Percentiles rank a stretch among this genome's conserved stretches.
These are phyloP conservation scores for Euphorbia celastroides DNA, from an alignment of 441 rosid genomes.

Conservation along the genomic window DNA sequence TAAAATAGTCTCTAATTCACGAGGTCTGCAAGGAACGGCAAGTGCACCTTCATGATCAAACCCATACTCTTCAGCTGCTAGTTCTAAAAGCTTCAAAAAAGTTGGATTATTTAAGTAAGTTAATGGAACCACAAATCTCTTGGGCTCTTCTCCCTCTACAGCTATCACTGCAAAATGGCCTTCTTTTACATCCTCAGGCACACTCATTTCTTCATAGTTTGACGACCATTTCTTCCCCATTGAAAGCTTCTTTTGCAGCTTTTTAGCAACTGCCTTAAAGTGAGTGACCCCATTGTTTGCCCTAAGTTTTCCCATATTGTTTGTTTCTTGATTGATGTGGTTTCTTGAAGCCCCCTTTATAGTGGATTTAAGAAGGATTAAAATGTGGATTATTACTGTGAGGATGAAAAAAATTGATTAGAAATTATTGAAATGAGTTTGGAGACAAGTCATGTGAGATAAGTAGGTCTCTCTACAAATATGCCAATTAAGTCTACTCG, in stretches of 20 bases:
- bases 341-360: not conserved
- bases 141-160: conserved; percentile 34
- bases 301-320: conserved; percentile 34
- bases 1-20: conserved; percentile 46
- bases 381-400: not conserved
- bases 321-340: too few relatives aligned
- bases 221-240: conserved; percentile 24
- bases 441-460: conserved; percentile 53
- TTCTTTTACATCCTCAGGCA: conserved; percentile 65
- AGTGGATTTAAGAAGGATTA: not conserved
- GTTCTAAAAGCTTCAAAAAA: conserved; percentile 47
- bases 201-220: conserved; percentile 22
- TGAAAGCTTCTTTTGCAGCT: conserved; percentile 39
- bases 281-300: conserved; percentile 33
- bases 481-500: conserved; percentile 22
- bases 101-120: conserved; percentile 45
- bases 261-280: conserved; percentile 46
- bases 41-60: conserved; percentile 55
- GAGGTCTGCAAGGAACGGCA: conserved; percentile 54
- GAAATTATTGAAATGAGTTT: not conserved
- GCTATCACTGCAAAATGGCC: conserved; percentile 65
- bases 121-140: conserved; percentile 54
- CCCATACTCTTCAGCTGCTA: conserved; percentile 68
- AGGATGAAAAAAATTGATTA: too few relatives aligned
- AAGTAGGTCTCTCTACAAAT: conserved; percentile 23